Evolutionary conservation across 768 basidiomycete genomes (phyloP).

Genomic region (Coprinopsis marcescibilis): DNA sequence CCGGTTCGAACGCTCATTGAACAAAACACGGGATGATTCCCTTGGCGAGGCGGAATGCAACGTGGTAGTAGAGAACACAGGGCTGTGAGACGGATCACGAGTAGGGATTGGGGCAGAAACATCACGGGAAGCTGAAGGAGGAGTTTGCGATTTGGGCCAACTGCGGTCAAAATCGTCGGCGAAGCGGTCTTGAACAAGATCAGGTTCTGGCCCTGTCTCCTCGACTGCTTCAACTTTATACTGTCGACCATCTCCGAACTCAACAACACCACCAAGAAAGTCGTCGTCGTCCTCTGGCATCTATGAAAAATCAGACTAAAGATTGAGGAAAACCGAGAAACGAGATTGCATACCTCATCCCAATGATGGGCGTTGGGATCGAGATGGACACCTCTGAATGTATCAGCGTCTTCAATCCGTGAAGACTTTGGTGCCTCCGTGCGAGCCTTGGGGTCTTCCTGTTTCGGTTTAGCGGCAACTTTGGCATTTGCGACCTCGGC

Average conservation of each 20-base stretch:
- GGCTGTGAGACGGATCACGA: constrained; percentile 13
- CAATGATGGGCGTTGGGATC: constrained; percentile 95
- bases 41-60: constrained; percentile 41
- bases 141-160: constrained; percentile 75
- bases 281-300: constrained; percentile 93
- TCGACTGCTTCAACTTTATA: constrained; percentile 69
- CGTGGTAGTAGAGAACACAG: constrained; percentile 25
- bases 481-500: constrained; percentile 93
- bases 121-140: constrained; percentile 41
- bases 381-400: constrained; percentile 90
- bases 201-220: constrained; percentile 52
- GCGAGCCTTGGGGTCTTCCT: constrained; percentile 37
- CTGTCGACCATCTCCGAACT: constrained; percentile 92
- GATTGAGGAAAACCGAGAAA: constrained; percentile 6
- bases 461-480: constrained; percentile 47
- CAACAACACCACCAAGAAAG: constrained; percentile 83
- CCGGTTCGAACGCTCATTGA: constrained; percentile 90
- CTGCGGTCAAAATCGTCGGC: constrained; percentile 93
- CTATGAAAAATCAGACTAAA: constrained; percentile 29
- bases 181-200: constrained; percentile 54
- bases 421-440: constrained; percentile 46
- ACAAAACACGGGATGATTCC: constrained; percentile 68
- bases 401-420: constrained; percentile 78
- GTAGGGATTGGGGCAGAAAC: constrained; percentile 21
- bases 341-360: constrained; percentile 77